phyloP scores from a whole-genome alignment of 73 alveolate species.

The Uronychia setigera region DNA sequence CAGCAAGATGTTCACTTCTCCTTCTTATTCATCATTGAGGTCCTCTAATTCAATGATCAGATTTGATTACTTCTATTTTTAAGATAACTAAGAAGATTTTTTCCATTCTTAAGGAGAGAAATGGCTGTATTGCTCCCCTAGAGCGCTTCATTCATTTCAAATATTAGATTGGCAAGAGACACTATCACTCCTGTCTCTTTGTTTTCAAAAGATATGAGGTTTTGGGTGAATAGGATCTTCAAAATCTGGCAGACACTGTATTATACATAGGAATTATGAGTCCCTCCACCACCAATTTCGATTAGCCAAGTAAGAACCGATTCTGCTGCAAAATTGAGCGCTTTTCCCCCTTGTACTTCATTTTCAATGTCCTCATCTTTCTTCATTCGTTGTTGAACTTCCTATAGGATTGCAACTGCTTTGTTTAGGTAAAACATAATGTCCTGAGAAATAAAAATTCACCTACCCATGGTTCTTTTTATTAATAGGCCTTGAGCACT shows the following conservation, averaged over 20 bases:
- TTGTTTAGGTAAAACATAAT: not conserved
- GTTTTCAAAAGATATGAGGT: constrained; percentile 9
- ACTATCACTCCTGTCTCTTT: constrained; percentile 47
- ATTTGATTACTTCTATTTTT: constrained; percentile 21
- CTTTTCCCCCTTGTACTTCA: not conserved
- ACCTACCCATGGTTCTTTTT: constrained; percentile 2
- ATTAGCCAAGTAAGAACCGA: not conserved
- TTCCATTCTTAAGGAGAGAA: constrained; percentile 12
- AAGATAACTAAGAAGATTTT: constrained; percentile 22
- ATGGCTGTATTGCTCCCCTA: constrained; percentile 31
- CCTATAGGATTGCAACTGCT: constrained; percentile 15
- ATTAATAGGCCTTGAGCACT: constrained; percentile 20
- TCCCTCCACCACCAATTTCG: not conserved
- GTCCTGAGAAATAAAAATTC: not conserved
- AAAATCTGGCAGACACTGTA: not conserved
- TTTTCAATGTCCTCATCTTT: constrained; percentile 13
- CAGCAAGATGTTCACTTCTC: constrained; percentile 32
- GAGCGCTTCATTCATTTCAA: constrained; percentile 17
- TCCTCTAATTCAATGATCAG: constrained; percentile 24
- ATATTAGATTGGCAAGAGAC: constrained; percentile 21
- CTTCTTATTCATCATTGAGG: constrained; percentile 51
- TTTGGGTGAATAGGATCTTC: not conserved
- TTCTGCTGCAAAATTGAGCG: not conserved
- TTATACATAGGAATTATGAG: not conserved
- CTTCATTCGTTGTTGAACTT: constrained; percentile 18